Evolutionary conservation across 805 yeast species (phyloP).

Genomic region (Pichia pseudocactophila): DNA sequence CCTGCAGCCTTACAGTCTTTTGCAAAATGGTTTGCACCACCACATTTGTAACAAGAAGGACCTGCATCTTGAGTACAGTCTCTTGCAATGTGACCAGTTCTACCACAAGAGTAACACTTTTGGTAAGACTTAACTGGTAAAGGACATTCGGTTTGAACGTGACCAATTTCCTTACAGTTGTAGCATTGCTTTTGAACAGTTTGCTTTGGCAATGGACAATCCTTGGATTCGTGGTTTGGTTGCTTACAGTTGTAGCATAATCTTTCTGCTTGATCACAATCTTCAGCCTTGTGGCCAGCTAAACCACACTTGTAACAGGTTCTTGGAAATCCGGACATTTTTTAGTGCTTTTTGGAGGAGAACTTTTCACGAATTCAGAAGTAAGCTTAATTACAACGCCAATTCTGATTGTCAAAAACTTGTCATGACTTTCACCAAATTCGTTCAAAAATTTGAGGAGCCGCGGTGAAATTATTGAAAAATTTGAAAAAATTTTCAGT

Average conservation of each 20-base stretch:
- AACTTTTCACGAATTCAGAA: neutral
- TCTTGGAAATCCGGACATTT: constrained; percentile 36
- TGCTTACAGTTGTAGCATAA: constrained; percentile 88
- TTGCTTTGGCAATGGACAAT: constrained; percentile 84
- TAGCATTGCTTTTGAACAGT: constrained; percentile 81
- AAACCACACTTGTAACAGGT: constrained; percentile 91
- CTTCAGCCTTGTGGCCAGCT: constrained; percentile 84
- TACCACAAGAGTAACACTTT: constrained; percentile 75
- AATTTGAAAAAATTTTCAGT: no score
- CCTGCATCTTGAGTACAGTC: constrained; percentile 41
- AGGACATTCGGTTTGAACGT: constrained; percentile 78
- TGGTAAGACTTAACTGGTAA: constrained; percentile 45
- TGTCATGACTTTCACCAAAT: no score
- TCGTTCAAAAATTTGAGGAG: no score
- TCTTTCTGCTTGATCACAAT: constrained; percentile 76
- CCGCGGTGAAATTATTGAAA: no score
- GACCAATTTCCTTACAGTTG: constrained; percentile 89
- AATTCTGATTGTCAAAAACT: no score
- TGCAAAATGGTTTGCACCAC: constrained; percentile 89
- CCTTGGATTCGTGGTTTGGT: constrained; percentile 83
- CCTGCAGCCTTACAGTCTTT: constrained; percentile 70
- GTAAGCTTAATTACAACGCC: neutral
- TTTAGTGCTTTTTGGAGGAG: neutral
- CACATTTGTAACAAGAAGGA: constrained; percentile 79
- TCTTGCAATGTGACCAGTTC: constrained; percentile 75